Base-by-base conservation (phyloP, 371 early-diverging fungal genomes). In the Neoconidiobolus thromboides region DNA sequence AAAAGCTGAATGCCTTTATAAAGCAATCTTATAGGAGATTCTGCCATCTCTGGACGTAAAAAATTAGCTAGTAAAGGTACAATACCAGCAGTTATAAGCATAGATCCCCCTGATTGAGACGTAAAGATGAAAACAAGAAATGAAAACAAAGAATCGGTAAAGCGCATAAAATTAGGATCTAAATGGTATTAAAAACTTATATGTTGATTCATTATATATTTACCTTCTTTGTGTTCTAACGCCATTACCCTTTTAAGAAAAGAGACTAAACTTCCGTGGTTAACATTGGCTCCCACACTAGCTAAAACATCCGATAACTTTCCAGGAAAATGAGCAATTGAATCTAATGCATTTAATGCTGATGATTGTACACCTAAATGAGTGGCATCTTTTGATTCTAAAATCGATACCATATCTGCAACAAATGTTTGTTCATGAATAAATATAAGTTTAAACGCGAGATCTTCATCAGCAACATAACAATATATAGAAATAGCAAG, bases 61-160 rank as follows among this genome's bases (percentile, higher is more conserved):
- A 81, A 72, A 49, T 78, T 72, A 14, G 83, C 70, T 43, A 96
- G 71, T 0, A 81, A 73, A 1, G 85, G 85, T 44, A 95, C 80
- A 15, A 92, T 75, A 6, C 95, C 97, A 5, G 93, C 91, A 36
- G 89, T 79, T 61, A 91, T 84, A 10, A 96, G 72, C 85, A 92
- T 89, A 63, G 80, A 85, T 7, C 89, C 90, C 51, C 95, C 91
- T 1, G 80, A 75, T 64, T 83, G 86, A 10, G 83, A 85, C 59
- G 81, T 76, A 41, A 86, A 73, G 48, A 96, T 69, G 54, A 79
- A 84, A 0, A 83, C 70, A 10, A 93, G 66, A 53, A 94, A 79
- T 0, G 76, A 71, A 63, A 85, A 85, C n/a, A 94, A 61, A 1
- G 91, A 83, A 60, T 95, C 94, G 62, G 85, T 67, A 65, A 85